Evolutionary conservation across 768 basidiomycete species (phyloP), one percentile per base, ranked within the genome.

Genomic region (Leccinum subgranulosum): DNA sequence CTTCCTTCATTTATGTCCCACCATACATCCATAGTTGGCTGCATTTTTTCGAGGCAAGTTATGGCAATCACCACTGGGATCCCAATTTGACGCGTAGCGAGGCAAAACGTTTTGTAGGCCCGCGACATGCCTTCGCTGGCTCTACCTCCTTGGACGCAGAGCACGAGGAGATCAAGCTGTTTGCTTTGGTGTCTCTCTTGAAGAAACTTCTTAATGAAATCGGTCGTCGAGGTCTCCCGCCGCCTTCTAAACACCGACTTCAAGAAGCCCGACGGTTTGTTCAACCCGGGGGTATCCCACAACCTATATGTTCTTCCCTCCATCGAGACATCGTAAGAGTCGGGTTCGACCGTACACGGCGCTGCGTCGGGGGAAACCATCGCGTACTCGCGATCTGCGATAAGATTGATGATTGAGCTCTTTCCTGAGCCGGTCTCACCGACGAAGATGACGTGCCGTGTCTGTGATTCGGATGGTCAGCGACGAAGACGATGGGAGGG

Each of bases 381-480:
- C 3, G 76, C 74, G 4, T 15, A 36, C 1, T 68, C 31, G 6
- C 31, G 25, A 21, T 58, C 66, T 6, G 60, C 60, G 43, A 79
- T 60, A 66, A 81, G 73, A 51, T 79, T 80, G 58, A 80, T 66
- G 21, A 79, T 61, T 0, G 75, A 77, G 59, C 76, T 77, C 62
- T 80, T 80, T 10, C 75, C 70, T 1, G 62, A 58, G 43, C 70
- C 72, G 1, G 60, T 66, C 49, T 72, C 72, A 29, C 72, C 74
- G 49, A 80, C 76, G 54, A 67, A 77, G 36, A 70, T 69, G 50
- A 61, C 73, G 6, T 79, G 66, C 12, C 10, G 56, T 19, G 21
- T 45, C 65, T 65, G 47, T 28, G 51, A 43, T 33, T 33, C 1
- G n/a, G 46, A 25, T 15, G 19, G 19, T 39, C 14, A 39, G 39